Evolutionary conservation across 192 early-diverging fungal species (phyloP).

Genomic region (Allomyces macrogynus): DNA sequence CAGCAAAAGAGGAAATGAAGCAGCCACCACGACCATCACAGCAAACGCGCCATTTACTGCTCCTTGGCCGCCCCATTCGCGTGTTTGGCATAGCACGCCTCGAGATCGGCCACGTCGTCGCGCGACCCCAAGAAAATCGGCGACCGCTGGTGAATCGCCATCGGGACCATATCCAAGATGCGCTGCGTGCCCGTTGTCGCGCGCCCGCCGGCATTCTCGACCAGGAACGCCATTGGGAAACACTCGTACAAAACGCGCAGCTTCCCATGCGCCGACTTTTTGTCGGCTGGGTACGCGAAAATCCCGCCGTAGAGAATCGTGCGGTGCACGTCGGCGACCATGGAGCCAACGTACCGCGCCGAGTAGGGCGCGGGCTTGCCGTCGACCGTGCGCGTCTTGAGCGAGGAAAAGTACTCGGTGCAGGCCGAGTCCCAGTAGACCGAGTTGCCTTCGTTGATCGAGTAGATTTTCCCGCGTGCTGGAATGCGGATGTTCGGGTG

Average conservation of each 20-base stretch:
- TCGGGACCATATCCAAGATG: constrained; percentile 70
- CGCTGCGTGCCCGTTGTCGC: constrained; percentile 61
- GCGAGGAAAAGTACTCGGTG: constrained; percentile 64
- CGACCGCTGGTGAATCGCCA: constrained; percentile 71
- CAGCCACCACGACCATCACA: too few species aligned
- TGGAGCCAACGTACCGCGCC: constrained; percentile 90
- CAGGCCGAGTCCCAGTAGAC: constrained; percentile 73
- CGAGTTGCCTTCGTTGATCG: constrained; percentile 92
- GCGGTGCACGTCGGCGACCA: constrained; percentile 97
- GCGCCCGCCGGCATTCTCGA: constrained; percentile 90
- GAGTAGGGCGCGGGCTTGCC: constrained; percentile 43
- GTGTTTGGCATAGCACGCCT: constrained; percentile 41
- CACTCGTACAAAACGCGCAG: constrained; percentile 92
- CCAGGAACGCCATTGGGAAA: constrained; percentile 88
- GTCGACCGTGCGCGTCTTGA: constrained; percentile 51
- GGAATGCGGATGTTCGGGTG: constrained; percentile 69
- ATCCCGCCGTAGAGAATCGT: constrained; percentile 73
- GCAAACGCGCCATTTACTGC: too few species aligned
- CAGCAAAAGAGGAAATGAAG: too few species aligned
- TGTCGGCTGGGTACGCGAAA: constrained; percentile 45
- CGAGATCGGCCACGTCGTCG: constrained; percentile 75
- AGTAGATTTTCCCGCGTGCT: constrained; percentile 82
- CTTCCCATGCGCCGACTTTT: constrained; percentile 61
- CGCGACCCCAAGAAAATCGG: constrained; percentile 76
- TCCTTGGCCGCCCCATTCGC: neutral